Evolutionary conservation across 192 early-diverging fungal genomes (phyloP).

Genomic region (Entomortierella beljakovae): DNA sequence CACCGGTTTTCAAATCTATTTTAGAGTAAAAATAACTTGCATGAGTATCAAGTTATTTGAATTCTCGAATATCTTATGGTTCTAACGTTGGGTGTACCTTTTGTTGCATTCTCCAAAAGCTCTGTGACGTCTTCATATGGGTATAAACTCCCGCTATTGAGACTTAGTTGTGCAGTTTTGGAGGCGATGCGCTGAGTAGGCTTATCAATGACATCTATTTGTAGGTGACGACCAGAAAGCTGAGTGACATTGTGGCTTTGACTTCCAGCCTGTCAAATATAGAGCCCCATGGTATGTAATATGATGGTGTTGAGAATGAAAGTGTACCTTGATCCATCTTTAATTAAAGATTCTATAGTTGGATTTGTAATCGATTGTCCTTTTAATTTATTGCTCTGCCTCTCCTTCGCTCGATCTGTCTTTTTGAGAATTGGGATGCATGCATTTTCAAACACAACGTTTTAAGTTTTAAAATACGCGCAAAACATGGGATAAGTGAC

Average conservation of each 20-base stretch:
- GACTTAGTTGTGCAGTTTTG: conserved; percentile 13
- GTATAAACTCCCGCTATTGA: conserved; percentile 6
- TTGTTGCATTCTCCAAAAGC: conserved; percentile 55
- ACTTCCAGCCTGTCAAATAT: no score
- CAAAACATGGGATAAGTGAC: no score
- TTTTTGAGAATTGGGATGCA: no score
- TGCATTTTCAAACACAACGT: no score
- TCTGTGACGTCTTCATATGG: conserved; percentile 58
- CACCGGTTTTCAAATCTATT: conserved; percentile 65
- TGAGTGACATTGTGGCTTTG: background rate
- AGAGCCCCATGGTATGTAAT: background rate
- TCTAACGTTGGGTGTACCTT: conserved; percentile 56
- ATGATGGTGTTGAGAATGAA: background rate
- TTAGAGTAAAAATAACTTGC: background rate
- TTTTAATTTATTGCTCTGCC: no score
- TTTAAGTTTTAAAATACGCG: no score
- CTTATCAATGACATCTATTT: conserved; percentile 2
- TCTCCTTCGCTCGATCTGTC: no score
- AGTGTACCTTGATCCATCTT: background rate
- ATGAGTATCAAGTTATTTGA: background rate
- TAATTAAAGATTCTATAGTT: background rate
- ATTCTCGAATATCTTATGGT: background rate
- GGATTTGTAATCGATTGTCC: background rate
- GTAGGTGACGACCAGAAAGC: background rate
- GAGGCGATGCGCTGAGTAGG: conserved; percentile 19